Evolutionary conservation across 352 stramenopile species (phyloP), one percentile per base, ranked within the genome.

Genomic region (Phytophthora nicotianae): DNA sequence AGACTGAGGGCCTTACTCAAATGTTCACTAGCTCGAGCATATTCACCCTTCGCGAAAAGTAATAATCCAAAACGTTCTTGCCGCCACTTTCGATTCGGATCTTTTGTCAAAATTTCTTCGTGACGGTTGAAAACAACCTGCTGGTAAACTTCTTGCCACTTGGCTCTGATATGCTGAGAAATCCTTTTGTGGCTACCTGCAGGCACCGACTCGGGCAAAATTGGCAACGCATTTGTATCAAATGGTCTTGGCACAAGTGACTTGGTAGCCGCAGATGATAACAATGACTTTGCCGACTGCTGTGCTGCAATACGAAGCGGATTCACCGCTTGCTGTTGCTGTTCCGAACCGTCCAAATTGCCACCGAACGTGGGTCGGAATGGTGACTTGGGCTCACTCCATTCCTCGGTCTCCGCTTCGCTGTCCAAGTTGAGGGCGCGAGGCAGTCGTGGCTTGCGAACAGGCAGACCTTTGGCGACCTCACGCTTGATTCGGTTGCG

Each of bases 401-500:
- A 62, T 21, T 68, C 55, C 1, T 57, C 38, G 5, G 19, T 50
- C 6, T 55, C 47, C 1, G 29, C 54, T 51, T 58, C 45, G 20
- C 5, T 50, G 9, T 70, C 68, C 13, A 61, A 48, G 11, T 20
- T 45, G 37, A 66, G 49, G 1, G 35, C 16, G 49, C 46, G 50
- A 14, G 61, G 55, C 21, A 71, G 20, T 20, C 69, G 60, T 26
- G 16, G 52, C 7, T 37, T 48, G 23, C 69, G 65, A 27, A 69
- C 17, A 1, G 55, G 55, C 8, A 87, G 62, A 16, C 75, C 79
- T 46, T 81, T 72, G 2, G 55, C 71, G 50, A 86, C 59, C 59
- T 90, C 81, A 3, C 58, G 57, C 33, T 83, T 79, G 74, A 88
- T 88, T 13, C 81, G 79, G 21, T 88, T 90, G 13, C 81, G 71